Base-by-base conservation (phyloP, 164 flowering plant species). In the Liquidambar formosana region DNA sequence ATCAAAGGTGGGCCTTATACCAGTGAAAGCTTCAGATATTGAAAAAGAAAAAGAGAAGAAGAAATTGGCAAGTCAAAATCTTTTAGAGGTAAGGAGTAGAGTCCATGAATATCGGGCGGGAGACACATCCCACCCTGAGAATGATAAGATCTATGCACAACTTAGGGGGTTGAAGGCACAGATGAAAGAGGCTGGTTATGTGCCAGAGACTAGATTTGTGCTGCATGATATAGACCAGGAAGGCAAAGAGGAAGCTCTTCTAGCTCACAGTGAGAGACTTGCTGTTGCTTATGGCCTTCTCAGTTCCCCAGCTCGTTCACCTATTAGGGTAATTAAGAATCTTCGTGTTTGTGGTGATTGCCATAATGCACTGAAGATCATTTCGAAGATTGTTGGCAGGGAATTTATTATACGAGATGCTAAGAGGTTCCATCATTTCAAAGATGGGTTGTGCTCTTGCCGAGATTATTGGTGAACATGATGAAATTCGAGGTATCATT, bases 201-300 rank as follows among this genome's bases (percentile, higher is more conserved):
- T 87, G 14, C 83, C 96, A 16, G 86, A 84, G 63, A 76, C 83
- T 27, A 84, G 80, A 61, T 76, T 76, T 71, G 89, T 85, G 61
- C 75, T 90, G 64, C 89, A 88, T 73, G 96, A 88, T 71, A 74
- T 90, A 27, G 92, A 89, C 71, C 85, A 80, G 61, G 93, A 90
- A 75, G 33, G 72, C 8, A 88, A 87, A 71, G 90, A 90, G 80
- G 93, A 88, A 64, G 88, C 88, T 22, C 83, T 88, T 73, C 81
- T 85, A 76, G 73, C 83, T 62, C 91, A 87, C 53, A 87, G 93
- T 41, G 96, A 87, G 77, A 85, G 86, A 63, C 88, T 88, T 33
- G 96, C 93, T 27, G 74, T 75, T 68, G 79, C 88, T 22, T 67
- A 78, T 61, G 90, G 84, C 49, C 81, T 90, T 15, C 28, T 88